These are phyloP conservation scores for Phytopythium cucurbitacearum DNA, from an alignment of 352 stramenopile genomes.

Conservation along the genomic window DNA sequence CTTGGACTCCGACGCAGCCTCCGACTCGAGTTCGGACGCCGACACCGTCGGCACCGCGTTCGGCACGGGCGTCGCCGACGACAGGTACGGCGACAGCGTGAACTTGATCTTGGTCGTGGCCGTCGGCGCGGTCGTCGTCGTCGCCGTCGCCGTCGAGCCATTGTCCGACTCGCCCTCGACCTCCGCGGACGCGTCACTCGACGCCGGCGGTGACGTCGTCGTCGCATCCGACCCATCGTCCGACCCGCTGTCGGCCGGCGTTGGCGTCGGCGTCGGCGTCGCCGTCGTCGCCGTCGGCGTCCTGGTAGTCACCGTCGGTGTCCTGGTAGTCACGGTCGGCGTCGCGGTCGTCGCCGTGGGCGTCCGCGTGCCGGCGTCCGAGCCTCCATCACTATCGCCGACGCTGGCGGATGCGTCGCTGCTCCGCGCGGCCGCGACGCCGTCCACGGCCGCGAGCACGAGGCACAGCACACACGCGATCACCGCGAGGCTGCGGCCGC, in stretches of 20 bases:
- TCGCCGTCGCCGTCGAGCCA: slow-evolving; percentile 5
- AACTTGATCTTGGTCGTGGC: slow-evolving; percentile 15
- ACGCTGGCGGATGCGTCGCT: slow-evolving; percentile 7
- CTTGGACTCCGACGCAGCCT: background rate
- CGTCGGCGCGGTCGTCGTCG: slow-evolving; percentile 16
- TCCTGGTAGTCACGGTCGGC: slow-evolving; percentile 11
- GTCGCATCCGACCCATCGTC: slow-evolving; percentile 10
- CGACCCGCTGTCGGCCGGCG: slow-evolving; percentile 6
- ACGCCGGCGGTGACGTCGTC: slow-evolving; percentile 1
- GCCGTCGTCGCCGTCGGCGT: slow-evolving; percentile 4
- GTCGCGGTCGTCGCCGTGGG: slow-evolving; percentile 14
- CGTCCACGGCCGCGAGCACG: background rate
- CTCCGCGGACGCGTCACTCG: slow-evolving; percentile 1
- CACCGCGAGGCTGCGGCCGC: background rate
- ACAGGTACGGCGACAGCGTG: slow-evolving; percentile 26
- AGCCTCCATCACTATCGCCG: slow-evolving; percentile 8
- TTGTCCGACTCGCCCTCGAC: slow-evolving; percentile 2
- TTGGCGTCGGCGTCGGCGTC: slow-evolving; percentile 4
- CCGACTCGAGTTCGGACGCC: slow-evolving; percentile 5
- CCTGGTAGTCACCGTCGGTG: slow-evolving; percentile 6
- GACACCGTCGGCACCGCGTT: slow-evolving; percentile 18
- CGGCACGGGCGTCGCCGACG: slow-evolving; percentile 24
- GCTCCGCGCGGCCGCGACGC: slow-evolving; percentile 7
- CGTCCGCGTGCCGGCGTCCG: slow-evolving; percentile 11
- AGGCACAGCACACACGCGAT: too few relatives aligned